Conservation (phyloP, 164 flowering plant species). For the Nymphaea thermarum region DNA sequence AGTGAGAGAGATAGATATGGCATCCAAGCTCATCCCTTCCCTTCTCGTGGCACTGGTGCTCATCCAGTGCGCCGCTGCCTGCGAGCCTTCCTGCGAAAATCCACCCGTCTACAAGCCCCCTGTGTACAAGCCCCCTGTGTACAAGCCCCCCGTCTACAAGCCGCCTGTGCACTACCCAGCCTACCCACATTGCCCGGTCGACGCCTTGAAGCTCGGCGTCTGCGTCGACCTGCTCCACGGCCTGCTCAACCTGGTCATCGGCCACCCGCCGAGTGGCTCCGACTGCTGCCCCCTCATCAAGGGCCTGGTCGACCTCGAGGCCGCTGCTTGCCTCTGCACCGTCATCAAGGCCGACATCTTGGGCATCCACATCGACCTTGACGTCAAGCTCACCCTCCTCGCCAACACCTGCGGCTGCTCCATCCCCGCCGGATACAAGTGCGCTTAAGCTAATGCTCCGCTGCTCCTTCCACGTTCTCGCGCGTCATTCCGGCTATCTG, state of each 20-base stretch:
- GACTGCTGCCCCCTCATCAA: conserved; percentile 53
- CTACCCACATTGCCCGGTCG: conserved; percentile 37
- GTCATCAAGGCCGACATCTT: conserved; percentile 51
- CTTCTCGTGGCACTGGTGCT: background rate
- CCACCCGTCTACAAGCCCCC: no score
- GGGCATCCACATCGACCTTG: conserved; percentile 46
- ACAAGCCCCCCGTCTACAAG: background rate
- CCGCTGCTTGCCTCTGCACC: conserved; percentile 76
- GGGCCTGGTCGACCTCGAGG: conserved; percentile 64
- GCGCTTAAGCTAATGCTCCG: conserved; percentile 14
- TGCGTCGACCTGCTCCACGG: conserved; percentile 46
- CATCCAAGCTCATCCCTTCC: no score
- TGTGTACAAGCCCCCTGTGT: background rate
- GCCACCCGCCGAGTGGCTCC: conserved; percentile 32
- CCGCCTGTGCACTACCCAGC: background rate
- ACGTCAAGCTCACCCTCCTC: conserved; percentile 44
- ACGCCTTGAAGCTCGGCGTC: conserved; percentile 57
- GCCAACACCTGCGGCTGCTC: conserved; percentile 50
- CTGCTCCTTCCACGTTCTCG: no score
- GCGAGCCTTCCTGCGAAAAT: background rate
- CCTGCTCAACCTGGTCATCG: conserved; percentile 32
- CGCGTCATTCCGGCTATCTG: no score
- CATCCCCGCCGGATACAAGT: conserved; percentile 50
- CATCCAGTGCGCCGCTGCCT: background rate
- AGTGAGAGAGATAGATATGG: no score